Evolutionary conservation across 768 basidiomycete species (phyloP).

Genomic region (Pulveroboletus sp.): DNA sequence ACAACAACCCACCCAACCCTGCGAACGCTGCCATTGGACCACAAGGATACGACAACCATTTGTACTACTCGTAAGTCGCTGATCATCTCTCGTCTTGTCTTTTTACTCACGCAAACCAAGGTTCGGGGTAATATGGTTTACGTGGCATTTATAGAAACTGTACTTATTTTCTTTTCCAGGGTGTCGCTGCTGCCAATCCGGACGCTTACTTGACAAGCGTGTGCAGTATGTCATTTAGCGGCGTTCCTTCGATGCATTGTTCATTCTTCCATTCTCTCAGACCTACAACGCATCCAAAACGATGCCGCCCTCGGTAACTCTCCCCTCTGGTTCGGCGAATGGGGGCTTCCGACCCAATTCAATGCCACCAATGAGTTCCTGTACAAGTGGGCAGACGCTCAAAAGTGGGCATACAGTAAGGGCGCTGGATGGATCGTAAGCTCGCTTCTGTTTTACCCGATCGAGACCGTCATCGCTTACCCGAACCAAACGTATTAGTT

Average conservation of each 20-base stretch:
- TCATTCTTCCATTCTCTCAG: slow-evolving; percentile 33
- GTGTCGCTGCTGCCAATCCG: slow-evolving; percentile 64
- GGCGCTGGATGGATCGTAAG: slow-evolving; percentile 67
- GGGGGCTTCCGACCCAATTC: slow-evolving; percentile 66
- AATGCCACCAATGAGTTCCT: slow-evolving; percentile 61
- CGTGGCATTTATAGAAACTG: background rate
- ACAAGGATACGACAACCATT: slow-evolving; percentile 74
- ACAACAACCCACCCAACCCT: slow-evolving; percentile 67
- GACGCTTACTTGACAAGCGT: slow-evolving; percentile 63
- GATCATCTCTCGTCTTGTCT: background rate
- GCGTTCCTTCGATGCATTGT: background rate
- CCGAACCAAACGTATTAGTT: slow-evolving; percentile 41
- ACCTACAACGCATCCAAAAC: slow-evolving; percentile 52
- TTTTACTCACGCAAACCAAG: slow-evolving; percentile 29
- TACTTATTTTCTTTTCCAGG: slow-evolving; percentile 36
- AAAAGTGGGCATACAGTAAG: slow-evolving; percentile 62
- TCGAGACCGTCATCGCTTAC: background rate
- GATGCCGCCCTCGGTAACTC: slow-evolving; percentile 44
- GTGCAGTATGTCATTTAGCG: slow-evolving; percentile 54
- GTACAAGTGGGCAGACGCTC: slow-evolving; percentile 69
- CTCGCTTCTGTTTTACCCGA: slow-evolving; percentile 3
- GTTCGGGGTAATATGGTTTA: slow-evolving; percentile 49
- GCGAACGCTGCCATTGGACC: slow-evolving; percentile 66
- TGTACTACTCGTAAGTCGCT: slow-evolving; percentile 65
- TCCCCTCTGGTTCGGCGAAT: slow-evolving; percentile 59